Conservation (phyloP, 139 green algal genomes). For the Picochlorum sp. region DNA sequence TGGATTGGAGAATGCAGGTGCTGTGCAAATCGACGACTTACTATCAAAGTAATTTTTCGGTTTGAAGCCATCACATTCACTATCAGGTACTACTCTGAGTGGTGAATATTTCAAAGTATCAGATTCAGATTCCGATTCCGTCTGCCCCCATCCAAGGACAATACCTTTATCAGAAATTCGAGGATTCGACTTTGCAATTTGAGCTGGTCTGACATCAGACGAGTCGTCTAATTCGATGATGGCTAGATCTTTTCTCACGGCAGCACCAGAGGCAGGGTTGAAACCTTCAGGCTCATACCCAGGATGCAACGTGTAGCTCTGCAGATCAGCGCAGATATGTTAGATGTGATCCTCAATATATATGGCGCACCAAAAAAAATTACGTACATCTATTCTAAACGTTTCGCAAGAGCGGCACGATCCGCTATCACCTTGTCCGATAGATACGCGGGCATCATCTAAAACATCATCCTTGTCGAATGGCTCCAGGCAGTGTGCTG, state of each 20-base stretch:
- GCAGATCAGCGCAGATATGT: background rate
- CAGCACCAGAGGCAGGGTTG: background rate
- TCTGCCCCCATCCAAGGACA: conserved; percentile 5
- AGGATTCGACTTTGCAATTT: background rate
- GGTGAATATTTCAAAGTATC: background rate
- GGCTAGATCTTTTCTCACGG: background rate
- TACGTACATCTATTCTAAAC: background rate
- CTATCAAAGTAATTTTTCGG: conserved; percentile 4
- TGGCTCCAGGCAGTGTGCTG: conserved; percentile 4
- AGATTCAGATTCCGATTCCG: background rate
- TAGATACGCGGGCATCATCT: background rate
- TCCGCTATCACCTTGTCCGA: background rate
- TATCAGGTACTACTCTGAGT: background rate
- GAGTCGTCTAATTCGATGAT: background rate
- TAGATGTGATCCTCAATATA: background rate
- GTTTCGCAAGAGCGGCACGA: background rate
- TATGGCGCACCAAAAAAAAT: background rate
- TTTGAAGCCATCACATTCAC: background rate
- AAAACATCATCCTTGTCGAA: background rate
- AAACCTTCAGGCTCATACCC: background rate
- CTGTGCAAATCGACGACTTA: conserved; percentile 5
- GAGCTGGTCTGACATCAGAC: background rate
- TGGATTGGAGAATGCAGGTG: background rate
- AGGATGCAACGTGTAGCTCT: background rate
- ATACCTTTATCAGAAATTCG: background rate